phyloP scores from a whole-genome alignment of 345 rosid species.

The Gossypium mustelinum region DNA sequence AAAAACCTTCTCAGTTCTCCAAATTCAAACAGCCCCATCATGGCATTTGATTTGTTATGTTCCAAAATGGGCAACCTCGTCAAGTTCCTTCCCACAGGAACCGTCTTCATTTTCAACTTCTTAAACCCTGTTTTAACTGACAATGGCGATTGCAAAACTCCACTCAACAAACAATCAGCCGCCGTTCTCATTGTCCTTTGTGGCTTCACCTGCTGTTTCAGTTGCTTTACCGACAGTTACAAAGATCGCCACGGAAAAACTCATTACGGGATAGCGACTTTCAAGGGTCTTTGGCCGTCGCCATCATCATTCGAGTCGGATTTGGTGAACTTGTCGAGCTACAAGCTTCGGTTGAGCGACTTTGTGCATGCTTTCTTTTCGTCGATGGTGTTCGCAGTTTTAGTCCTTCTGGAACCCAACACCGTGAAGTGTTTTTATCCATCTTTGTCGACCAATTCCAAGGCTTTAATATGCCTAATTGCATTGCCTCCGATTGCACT shows the following conservation, averaged over 20 bases:
- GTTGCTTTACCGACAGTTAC: constrained; percentile 77
- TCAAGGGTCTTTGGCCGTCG: constrained; percentile 60
- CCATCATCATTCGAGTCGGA: constrained; percentile 16
- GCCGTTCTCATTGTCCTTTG: constrained; percentile 50
- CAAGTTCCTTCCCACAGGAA: constrained; percentile 88
- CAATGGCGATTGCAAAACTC: constrained; percentile 49
- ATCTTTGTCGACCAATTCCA: constrained; percentile 36
- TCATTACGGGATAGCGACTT: constrained; percentile 61
- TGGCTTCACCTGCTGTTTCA: constrained; percentile 60
- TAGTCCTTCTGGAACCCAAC: constrained; percentile 51
- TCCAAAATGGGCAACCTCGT: constrained; percentile 48
- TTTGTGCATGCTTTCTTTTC: constrained; percentile 59
- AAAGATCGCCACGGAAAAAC: constrained; percentile 37
- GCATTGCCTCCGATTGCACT: constrained; percentile 57
- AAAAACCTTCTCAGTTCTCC: not conserved
- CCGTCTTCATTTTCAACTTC: constrained; percentile 69
- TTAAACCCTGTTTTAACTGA: constrained; percentile 76
- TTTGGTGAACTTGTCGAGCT: constrained; percentile 43
- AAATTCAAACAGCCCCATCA: not conserved
- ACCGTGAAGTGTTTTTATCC: constrained; percentile 66
- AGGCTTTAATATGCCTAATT: constrained; percentile 40
- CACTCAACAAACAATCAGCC: constrained; percentile 43
- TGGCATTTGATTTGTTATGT: not conserved
- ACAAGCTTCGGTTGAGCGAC: constrained; percentile 53
- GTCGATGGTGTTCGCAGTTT: constrained; percentile 42